Evolutionary conservation across 2,329 filamentous ascomycete species (phyloP), one percentile per base, ranked within the genome.

Genomic region (Monosporascus ibericus): DNA sequence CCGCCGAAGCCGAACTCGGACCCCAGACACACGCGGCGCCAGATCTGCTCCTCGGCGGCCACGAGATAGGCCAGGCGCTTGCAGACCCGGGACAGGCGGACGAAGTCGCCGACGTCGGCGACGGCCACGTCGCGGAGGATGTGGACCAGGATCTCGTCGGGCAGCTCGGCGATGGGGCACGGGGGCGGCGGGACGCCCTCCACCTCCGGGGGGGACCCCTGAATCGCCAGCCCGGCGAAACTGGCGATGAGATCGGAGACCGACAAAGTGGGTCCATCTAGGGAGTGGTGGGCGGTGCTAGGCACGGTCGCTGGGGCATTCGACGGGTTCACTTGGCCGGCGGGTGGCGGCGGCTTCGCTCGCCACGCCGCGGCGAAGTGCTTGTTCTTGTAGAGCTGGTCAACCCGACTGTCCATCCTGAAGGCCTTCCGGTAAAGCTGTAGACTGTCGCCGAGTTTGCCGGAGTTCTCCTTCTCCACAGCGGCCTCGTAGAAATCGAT

Each of bases 401-500:
- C 91, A 49, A 99, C 92, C 15, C 78, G 76, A 52, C 85, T 79
- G 67, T 97, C 94, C 70, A 99, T 82, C 87, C 87, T 84, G 68
- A 95, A 97, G 1, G 94, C 94, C 68, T 87, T 91, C 47, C 94
- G 84, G 69, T 99, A 99, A 48, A 95, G 79, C 58, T 81, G 84
- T 51, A 99, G 69, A 66, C 92, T 97, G 57, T 97, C 92, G 5
- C 92, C 91, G 48, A 97, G 76, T 57, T 84, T 94, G 1, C 94
- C 94, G 62, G 88, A 82, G 0, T 79, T 81, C 71, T 99, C 94
- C 69, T 86, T 91, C 70, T 95, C 88, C 52, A 96, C 92, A 3
- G 92, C 94, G 66, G 82, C 84, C 68, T 97, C 94, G 63, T 94
- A 97, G 68, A 96, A 89, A 62, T 97, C 94, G 17, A 99, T 72